phyloP scores from a whole-genome alignment of 108 stramenopile genomes.

The Pseudonitzschia multiseries region DNA sequence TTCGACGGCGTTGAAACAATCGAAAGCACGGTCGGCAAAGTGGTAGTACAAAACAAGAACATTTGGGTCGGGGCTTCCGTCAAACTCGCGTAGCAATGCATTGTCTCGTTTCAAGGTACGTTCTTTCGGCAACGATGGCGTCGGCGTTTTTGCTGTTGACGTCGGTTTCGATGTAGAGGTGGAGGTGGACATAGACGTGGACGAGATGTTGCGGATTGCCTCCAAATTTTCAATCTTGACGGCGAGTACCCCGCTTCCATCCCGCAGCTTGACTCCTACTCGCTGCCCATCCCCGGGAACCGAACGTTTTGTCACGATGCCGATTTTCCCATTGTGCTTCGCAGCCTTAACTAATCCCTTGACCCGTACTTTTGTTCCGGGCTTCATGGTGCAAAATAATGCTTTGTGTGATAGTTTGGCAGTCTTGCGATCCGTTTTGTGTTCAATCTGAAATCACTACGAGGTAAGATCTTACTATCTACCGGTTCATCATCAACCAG shows the following conservation, averaged over 20 bases:
- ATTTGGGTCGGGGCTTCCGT: constrained; percentile 9
- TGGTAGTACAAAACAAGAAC: constrained; percentile 11
- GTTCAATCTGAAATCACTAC: no score
- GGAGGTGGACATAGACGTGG: background rate
- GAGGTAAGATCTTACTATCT: no score
- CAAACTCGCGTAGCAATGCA: constrained; percentile 5
- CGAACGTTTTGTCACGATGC: constrained; percentile 7
- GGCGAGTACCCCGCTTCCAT: constrained; percentile 10
- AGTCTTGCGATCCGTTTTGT: no score
- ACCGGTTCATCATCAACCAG: no score
- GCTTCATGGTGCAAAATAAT: background rate
- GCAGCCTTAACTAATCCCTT: constrained; percentile 18
- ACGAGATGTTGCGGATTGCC: background rate
- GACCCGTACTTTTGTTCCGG: constrained; percentile 9
- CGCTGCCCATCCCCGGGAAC: constrained; percentile 7
- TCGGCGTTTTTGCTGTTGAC: background rate
- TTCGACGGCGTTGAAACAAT: constrained; percentile 8
- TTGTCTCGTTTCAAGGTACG: constrained; percentile 12
- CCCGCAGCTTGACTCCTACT: background rate
- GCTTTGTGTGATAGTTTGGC: no score
- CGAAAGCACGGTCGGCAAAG: constrained; percentile 10
- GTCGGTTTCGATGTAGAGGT: background rate
- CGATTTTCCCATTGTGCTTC: constrained; percentile 12
- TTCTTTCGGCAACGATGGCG: background rate
- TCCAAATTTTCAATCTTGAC: constrained; percentile 16